Conservation (phyloP, 805 yeast species). For the Saturnispora galanensis region DNA sequence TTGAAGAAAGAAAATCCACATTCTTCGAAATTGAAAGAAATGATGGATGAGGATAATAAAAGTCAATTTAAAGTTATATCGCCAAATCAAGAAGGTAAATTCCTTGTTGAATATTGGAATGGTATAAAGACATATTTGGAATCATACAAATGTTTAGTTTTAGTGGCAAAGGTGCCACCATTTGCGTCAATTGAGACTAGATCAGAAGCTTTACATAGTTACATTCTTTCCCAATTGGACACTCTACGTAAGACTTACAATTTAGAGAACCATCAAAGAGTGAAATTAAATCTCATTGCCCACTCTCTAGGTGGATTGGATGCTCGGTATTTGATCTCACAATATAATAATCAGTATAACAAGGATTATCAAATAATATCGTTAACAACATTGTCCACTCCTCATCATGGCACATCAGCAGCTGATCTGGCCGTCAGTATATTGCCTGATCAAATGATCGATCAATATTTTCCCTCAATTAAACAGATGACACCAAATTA, state of each 20-base stretch:
- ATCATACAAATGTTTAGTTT: constrained; percentile 53
- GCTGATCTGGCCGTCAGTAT: constrained; percentile 54
- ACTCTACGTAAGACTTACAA: constrained; percentile 14
- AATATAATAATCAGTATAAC: constrained; percentile 37
- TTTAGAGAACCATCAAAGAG: constrained; percentile 24
- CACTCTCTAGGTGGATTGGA: constrained; percentile 96
- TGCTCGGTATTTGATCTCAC: constrained; percentile 62
- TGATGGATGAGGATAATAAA: constrained; percentile 10
- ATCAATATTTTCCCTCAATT: constrained; percentile 31
- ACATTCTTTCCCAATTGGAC: constrained; percentile 29
- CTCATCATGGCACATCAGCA: constrained; percentile 78
- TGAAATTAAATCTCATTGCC: constrained; percentile 65
- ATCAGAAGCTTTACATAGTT: constrained; percentile 46
- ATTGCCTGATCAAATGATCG: constrained; percentile 15
- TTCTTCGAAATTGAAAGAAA: neutral
- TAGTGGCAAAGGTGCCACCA: constrained; percentile 74
- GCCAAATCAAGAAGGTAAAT: constrained; percentile 20
- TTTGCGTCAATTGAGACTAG: constrained; percentile 66
- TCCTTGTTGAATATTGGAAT: constrained; percentile 65
- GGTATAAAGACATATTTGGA: constrained; percentile 61
- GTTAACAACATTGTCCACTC: constrained; percentile 78
- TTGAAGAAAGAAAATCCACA: neutral
- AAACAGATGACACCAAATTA: constrained; percentile 54
- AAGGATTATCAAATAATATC: constrained; percentile 43
- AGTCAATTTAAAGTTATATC: neutral